These are phyloP conservation scores for Thielaviopsis euricoi DNA, from an alignment of 2,329 filamentous ascomycete species.

Conservation along the genomic window DNA sequence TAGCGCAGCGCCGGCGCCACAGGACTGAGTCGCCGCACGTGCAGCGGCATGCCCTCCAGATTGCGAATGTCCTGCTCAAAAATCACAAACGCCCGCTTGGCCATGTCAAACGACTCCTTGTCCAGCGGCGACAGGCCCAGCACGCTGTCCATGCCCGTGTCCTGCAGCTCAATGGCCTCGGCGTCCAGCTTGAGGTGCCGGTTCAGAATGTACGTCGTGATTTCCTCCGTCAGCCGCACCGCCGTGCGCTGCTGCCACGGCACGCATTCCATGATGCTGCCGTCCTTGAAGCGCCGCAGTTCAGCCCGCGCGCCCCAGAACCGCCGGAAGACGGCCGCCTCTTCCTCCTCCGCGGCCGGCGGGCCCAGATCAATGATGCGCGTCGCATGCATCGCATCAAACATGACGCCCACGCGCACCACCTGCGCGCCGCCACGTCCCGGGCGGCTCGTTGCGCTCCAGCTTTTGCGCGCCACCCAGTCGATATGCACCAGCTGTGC, in stretches of 20 bases:
- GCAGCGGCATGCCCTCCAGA: conserved; percentile 73
- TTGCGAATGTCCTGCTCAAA: conserved; percentile 63
- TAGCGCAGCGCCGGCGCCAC: conserved; percentile 60
- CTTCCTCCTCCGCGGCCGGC: conserved; percentile 67
- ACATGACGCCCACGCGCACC: conserved; percentile 43
- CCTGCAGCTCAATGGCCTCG: conserved; percentile 34
- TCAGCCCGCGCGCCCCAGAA: conserved; percentile 96
- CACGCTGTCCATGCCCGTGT: conserved; percentile 32
- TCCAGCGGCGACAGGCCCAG: conserved; percentile 31
- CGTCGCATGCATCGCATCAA: conserved; percentile 54
- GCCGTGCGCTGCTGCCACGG: conserved; percentile 58
- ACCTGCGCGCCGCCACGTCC: background rate
- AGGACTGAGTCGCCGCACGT: conserved; percentile 63
- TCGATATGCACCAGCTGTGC: conserved; percentile 49
- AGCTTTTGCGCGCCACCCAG: conserved; percentile 19
- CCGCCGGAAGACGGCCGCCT: conserved; percentile 62
- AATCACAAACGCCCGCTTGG: conserved; percentile 51
- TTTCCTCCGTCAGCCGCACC: conserved; percentile 59
- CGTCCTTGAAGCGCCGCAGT: conserved; percentile 84
- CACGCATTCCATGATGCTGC: conserved; percentile 80
- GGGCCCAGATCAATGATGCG: conserved; percentile 81
- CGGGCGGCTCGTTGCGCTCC: conserved; percentile 17
- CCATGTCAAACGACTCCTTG: conserved; percentile 45
- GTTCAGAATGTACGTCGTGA: conserved; percentile 53
- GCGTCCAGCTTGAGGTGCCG: conserved; percentile 49